Base-by-base conservation (phyloP, 257 asterid species). In the Linaria vulgaris region DNA sequence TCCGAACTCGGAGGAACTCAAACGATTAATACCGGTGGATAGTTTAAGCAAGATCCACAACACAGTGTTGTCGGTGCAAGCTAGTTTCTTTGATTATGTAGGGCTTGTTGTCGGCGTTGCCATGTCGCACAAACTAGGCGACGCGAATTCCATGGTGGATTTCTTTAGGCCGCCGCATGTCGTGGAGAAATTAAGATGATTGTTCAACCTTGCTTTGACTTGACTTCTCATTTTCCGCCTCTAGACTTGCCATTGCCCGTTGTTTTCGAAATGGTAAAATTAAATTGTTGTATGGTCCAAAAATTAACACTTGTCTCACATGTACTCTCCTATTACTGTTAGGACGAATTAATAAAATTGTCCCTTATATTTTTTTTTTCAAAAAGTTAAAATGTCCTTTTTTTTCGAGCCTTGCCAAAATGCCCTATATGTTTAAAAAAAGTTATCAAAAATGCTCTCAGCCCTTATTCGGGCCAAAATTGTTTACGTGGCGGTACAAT, bases 51-150 rank as follows among this genome's bases (percentile, higher is more conserved):
- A 48, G n/a, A 43, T 12, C 34, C 31, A 39, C 13, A 47, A 27
- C 6, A 27, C 47, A 4, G 56, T 54, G 1, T 20, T 76, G 15
- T 66, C 78, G 6, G 69, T 72, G 20, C 78, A 76, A 54, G 75
- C 47, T 13, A 72, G 30, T 39, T 72, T 52, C 69, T 72, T 76
- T 56, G 72, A 69, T 23, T 71, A 74, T 20, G 64, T 64, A 3
- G 78, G 81, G 12, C 21, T 22, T 0, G 69, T 78, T 19, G 7
- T 72, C 51, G 81, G 81, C 23, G 20, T 68, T 12, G 72, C 71
- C 67, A 12, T 72, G 59, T 68, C 75, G 51, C 81, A 76, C 21
- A 51, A 39, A 9, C 52, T 76, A 6, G 81, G 69, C 1, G 81
- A 76, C 12, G 81, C 69, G 5, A 49, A n/a, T 57, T 68, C 75